These are phyloP conservation scores for Fusarium sp. DNA, from an alignment of 2,329 filamentous ascomycete species.

Conservation along the genomic window DNA sequence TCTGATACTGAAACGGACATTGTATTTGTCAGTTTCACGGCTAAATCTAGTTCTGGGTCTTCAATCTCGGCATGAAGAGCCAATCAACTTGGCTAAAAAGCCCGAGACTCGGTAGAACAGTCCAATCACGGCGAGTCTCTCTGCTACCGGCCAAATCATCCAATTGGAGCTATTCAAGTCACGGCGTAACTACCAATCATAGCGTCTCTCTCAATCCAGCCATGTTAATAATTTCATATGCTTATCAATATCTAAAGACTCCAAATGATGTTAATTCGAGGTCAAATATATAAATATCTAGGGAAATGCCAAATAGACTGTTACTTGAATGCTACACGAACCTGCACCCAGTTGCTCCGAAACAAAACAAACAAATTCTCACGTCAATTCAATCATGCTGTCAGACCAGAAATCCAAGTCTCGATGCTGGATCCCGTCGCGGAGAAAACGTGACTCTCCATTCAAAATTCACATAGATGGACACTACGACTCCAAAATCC, in stretches of 20 bases:
- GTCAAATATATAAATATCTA: background rate
- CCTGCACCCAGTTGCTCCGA: too few species aligned
- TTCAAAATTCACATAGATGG: background rate
- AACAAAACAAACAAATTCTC: background rate
- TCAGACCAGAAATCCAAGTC: background rate
- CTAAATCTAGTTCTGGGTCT: background rate
- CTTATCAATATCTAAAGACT: background rate
- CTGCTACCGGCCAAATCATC: rapidly evolving
- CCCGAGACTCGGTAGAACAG: rapidly evolving
- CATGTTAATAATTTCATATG: background rate
- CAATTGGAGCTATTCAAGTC: rapidly evolving
- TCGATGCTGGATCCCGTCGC: background rate
- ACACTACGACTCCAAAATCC: slow-evolving; percentile 2
- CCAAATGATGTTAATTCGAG: too few species aligned
- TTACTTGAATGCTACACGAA: background rate
- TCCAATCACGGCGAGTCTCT: background rate
- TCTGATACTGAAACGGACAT: background rate
- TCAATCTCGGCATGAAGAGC: background rate
- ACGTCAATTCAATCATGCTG: background rate
- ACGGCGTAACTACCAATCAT: background rate
- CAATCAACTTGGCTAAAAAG: rapidly evolving
- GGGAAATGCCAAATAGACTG: background rate
- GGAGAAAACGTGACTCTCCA: background rate
- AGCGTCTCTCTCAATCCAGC: rapidly evolving
- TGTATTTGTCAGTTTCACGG: background rate